phyloP scores from a whole-genome alignment of 768 basidiomycete genomes.

The Chiua virens region DNA sequence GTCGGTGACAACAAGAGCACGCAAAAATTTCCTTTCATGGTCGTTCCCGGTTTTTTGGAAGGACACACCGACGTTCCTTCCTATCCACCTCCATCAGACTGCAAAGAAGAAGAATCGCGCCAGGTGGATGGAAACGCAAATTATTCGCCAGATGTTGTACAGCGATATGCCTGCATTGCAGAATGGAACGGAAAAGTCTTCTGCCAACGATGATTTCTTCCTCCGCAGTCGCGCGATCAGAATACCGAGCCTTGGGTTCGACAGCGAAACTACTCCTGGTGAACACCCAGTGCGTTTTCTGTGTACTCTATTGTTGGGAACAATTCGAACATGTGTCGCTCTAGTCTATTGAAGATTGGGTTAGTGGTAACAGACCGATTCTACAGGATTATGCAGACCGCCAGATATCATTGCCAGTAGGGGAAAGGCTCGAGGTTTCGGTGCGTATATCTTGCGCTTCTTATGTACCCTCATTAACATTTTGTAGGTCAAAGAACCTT shows the following conservation, averaged over 20 bases:
- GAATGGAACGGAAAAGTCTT: slow-evolving; percentile 19
- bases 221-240: not conserved
- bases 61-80: not conserved
- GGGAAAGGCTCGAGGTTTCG: slow-evolving; percentile 24
- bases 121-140: not conserved
- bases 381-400: slow-evolving; percentile 29
- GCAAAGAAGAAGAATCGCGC: not conserved
- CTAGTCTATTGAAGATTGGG: slow-evolving; percentile 24
- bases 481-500: slow-evolving; percentile 23
- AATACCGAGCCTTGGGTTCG: slow-evolving; percentile 2
- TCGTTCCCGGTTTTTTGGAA: slow-evolving; percentile 20
- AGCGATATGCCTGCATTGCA: slow-evolving; percentile 6
- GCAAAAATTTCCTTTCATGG: slow-evolving; percentile 12
- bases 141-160: not conserved
- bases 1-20: not conserved
- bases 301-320: not conserved
- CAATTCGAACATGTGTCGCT: not conserved
- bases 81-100: not conserved
- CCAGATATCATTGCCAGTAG: slow-evolving; percentile 25
- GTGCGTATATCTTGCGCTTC: slow-evolving; percentile 6
- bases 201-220: not conserved
- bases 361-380: slow-evolving; percentile 19
- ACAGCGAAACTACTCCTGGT: not conserved
- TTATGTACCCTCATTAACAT: not conserved
- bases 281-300: slow-evolving; percentile 7